Base-by-base conservation (phyloP, 139 green algal species). In the Chlamydomonas eustigma region DNA sequence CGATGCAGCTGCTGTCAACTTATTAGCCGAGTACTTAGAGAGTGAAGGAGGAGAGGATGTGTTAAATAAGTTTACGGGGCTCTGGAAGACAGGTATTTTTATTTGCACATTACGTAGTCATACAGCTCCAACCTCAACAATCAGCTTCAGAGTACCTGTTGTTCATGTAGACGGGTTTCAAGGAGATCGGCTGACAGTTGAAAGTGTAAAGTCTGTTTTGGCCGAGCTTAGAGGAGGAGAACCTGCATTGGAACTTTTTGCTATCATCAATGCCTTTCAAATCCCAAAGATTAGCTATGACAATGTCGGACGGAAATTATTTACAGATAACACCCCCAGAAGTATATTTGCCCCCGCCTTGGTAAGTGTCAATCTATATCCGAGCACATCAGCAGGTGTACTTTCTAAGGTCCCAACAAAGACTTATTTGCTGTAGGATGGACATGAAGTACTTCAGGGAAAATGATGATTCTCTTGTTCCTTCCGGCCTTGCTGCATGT, bases 201-300 rank as follows among this genome's bases (percentile, higher is more conserved):
- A 67, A 8, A 44, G 44, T 39, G 51, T 80, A 30, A 36, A 80
- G 51, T 18, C 6, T 8, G 50, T 50, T 4, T 30, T 81, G 2
- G 35, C 37, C 2, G 50, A 69, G 52, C 76, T 81, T 31, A 8
- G 34, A 32, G 69, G 76, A 2, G 33, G 33, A 1, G 30, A 24
- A 25, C 51, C 69, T 64, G 64, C 52, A 18, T 51, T 81, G 31
- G 70, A 85, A 71, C 51, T 79, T 31, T 8, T 88, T 0, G 75
- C 86, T 63, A 70, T 92, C 0, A 79, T 90, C 28, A 77, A 83
- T 32, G 86, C 89, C 1, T 93, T 91, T 72, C 44, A 84, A 0
- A 50, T 88, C 52, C 90, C 90, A 5, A 81, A 78, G 12, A 65
- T 93, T 2, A 73, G 76, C 12, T 93, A 88, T 70, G 88, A 93